Evolutionary conservation across 1,139 yeast genomes (phyloP), one percentile per base, ranked within the genome.

Genomic region (Lodderomyces pseudojiufengensis): DNA sequence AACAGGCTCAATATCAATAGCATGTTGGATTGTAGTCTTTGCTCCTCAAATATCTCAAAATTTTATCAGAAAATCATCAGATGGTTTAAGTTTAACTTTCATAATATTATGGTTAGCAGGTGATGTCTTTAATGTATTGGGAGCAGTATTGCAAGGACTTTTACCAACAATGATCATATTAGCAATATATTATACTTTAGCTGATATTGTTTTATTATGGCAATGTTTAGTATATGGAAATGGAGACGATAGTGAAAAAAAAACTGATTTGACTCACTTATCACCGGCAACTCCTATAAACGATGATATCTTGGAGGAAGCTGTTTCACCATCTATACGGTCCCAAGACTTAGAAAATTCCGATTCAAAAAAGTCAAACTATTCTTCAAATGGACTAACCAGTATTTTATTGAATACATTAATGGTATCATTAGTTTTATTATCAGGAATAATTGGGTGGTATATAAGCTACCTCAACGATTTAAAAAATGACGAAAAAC

Each of bases 11-110:
- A 86, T 92, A 32, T 90, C 97, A 12, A 76, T 92, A 30, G 95
- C 97, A 13, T 92, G 97, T 58, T 92, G 98, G 98, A 84, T 92
- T 44, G 88, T 92, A 37, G 97, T 92, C 16, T 92, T 92, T 67
- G 95, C 95, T 27, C 98, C 98, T 11, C 98, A 92, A 56, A 83
- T 92, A 31, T 90, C 87, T 58, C 97, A 92, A 55, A 90, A 90
- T 37, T 88, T 85, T 55, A 73, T 74, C 43, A 69, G 97, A 52
- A 80, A 84, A 55, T 79, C 88, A 24, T 78, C 95, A 3, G 96
- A 88, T 42, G 97, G 97, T 1, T 70, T 90, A 24, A 86, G 95
- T 5, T 61, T 88, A 27, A 64, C 83, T 46, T 90, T 90, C 57
- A 86, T 90, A 22, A 73, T 86, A 3, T 69, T 90, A 28, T 90